These are phyloP conservation scores for Fusarium lyarnte DNA, from an alignment of 2,329 filamentous ascomycete genomes.

Conservation along the genomic window DNA sequence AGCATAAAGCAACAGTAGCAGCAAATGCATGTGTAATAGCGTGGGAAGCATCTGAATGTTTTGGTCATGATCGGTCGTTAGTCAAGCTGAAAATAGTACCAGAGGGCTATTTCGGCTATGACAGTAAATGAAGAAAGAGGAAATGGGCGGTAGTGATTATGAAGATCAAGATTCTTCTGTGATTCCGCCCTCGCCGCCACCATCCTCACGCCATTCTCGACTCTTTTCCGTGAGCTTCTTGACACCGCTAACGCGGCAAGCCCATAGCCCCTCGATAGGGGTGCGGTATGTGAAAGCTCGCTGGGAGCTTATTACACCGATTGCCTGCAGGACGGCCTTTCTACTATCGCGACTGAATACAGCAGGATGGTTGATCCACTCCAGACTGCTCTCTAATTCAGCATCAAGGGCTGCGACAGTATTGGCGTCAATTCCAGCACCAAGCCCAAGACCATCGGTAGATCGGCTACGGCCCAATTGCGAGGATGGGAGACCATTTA, in stretches of 20 bases:
- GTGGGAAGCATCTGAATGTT: conserved; percentile 36
- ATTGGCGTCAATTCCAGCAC: conserved; percentile 81
- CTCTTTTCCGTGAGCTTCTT: conserved; percentile 84
- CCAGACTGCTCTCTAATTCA: conserved; percentile 87
- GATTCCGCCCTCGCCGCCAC: conserved; percentile 75
- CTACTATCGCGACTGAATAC: conserved; percentile 93
- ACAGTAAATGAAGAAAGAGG: conserved; percentile 21
- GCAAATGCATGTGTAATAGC: conserved; percentile 31
- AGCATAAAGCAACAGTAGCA: conserved; percentile 13
- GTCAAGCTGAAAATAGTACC: conserved; percentile 33
- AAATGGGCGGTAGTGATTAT: conserved; percentile 12
- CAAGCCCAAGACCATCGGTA: conserved; percentile 65
- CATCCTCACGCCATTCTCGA: conserved; percentile 90
- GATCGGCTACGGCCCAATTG: conserved; percentile 63
- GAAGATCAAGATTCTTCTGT: conserved; percentile 64
- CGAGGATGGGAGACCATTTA: conserved; percentile 51
- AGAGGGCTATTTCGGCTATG: conserved; percentile 34
- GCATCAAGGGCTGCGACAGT: conserved; percentile 89
- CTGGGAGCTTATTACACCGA: conserved; percentile 95
- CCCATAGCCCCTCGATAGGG: conserved; percentile 89
- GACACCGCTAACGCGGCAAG: conserved; percentile 81
- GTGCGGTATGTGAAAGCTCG: conserved; percentile 93
- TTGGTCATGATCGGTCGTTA: conserved; percentile 42
- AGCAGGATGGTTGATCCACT: conserved; percentile 98
- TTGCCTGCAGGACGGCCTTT: conserved; percentile 95